phyloP scores from a whole-genome alignment of 2,329 filamentous ascomycete species.

The Westerdykella ornata region DNA sequence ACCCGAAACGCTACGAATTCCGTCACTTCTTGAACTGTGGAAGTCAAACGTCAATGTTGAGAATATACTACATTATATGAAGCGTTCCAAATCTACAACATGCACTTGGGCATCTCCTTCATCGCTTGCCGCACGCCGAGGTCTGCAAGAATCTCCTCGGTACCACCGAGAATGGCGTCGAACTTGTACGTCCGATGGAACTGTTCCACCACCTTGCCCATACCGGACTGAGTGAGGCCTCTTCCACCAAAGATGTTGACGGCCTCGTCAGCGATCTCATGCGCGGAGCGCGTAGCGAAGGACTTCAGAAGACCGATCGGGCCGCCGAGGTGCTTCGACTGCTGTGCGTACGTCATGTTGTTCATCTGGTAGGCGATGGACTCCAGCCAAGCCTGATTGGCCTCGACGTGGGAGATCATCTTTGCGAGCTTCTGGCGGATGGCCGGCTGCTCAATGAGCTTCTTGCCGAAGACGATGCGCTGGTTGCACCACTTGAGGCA shows the following conservation, averaged over 20 bases:
- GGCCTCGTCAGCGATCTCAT: slow-evolving; percentile 76
- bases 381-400: slow-evolving; percentile 82
- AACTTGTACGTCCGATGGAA: slow-evolving; percentile 80
- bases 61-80: neutral
- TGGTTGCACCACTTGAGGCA: slow-evolving; percentile 86
- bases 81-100: slow-evolving; percentile 51
- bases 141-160: slow-evolving; percentile 76
- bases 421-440: slow-evolving; percentile 61
- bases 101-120: slow-evolving; percentile 76
- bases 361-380: slow-evolving; percentile 82
- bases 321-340: slow-evolving; percentile 67
- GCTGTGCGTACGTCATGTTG: slow-evolving; percentile 72
- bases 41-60: neutral
- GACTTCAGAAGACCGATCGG: slow-evolving; percentile 80
- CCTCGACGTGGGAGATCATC: slow-evolving; percentile 65
- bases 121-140: slow-evolving; percentile 77
- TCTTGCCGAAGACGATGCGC: slow-evolving; percentile 75
- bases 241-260: slow-evolving; percentile 83
- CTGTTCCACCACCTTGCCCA: slow-evolving; percentile 77
- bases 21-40: neutral
- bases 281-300: slow-evolving; percentile 66
- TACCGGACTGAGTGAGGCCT: slow-evolving; percentile 71
- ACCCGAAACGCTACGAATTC: no score
- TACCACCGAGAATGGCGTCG: slow-evolving; percentile 60
- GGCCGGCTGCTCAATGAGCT: slow-evolving; percentile 73